Conservation (phyloP, 768 basidiomycete species). For the Psilocybe tampanensis region DNA sequence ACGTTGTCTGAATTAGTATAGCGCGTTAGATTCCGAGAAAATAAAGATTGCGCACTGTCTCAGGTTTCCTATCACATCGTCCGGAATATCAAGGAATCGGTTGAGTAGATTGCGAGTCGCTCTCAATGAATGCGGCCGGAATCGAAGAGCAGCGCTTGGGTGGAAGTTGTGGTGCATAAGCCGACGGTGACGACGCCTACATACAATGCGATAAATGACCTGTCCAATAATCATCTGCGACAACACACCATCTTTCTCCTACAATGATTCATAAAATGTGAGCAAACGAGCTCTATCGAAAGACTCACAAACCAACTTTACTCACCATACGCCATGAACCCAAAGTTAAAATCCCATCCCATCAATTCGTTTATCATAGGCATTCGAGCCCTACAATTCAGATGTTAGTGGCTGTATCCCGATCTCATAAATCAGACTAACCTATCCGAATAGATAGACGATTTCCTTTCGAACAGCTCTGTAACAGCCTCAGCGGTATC, state of each 20-base stretch:
- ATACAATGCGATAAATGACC: constrained; percentile 2
- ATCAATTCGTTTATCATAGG: constrained; percentile 28
- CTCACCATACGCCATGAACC: constrained; percentile 19
- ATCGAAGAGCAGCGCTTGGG: constrained; percentile 20
- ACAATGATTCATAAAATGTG: neutral
- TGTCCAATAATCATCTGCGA: constrained; percentile 16
- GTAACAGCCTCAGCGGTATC: constrained; percentile 37
- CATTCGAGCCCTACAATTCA: constrained; percentile 18
- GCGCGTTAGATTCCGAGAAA: too few species aligned
- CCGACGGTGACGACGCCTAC: constrained; percentile 20
- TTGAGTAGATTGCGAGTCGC: constrained; percentile 28
- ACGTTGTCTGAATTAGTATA: too few species aligned
- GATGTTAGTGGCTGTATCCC: neutral
- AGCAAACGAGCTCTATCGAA: constrained; percentile 13
- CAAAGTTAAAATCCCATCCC: constrained; percentile 26
- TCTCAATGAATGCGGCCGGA: constrained; percentile 25
- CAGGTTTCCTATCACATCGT: constrained; percentile 34
- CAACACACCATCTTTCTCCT: constrained; percentile 24
- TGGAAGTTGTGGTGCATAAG: constrained; percentile 23
- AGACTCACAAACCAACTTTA: constrained; percentile 15
- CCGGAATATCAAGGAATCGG: constrained; percentile 34
- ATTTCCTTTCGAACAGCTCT: constrained; percentile 45
- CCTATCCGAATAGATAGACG: constrained; percentile 41
- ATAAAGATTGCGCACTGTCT: constrained; percentile 31
- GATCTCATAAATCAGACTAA: constrained; percentile 19